These are phyloP conservation scores for Cardamine chenopodiifolia DNA, from an alignment of 345 rosid species.

Conservation along the genomic window DNA sequence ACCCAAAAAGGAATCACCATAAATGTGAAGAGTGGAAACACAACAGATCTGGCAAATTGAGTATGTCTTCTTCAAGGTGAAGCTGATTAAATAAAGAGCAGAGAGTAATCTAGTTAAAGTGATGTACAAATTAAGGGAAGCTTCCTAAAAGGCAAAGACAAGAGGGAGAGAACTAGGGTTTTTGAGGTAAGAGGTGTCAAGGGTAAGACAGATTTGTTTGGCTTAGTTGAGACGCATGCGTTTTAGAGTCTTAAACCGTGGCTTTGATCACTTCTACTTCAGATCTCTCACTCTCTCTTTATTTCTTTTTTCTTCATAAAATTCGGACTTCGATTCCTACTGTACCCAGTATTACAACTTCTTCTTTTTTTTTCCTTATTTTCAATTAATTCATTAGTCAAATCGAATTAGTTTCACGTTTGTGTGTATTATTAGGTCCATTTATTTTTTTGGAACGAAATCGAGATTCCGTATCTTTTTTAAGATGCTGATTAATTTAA, in stretches of 20 bases:
- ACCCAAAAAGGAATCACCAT: slow-evolving; percentile 17
- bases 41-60: slow-evolving; percentile 46
- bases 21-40: slow-evolving; percentile 25
- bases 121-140: slow-evolving; percentile 39
- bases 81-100: slow-evolving; percentile 22
- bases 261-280: slow-evolving; percentile 23
- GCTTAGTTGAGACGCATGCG: slow-evolving; percentile 55
- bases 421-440: not conserved
- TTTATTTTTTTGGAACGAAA: slow-evolving; percentile 3
- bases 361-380: not conserved
- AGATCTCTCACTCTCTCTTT: slow-evolving; percentile 5
- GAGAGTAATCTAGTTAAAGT: slow-evolving; percentile 28
- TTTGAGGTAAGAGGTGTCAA: slow-evolving; percentile 39
- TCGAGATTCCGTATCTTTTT: slow-evolving; percentile 40
- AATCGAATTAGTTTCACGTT: not conserved
- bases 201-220: slow-evolving; percentile 19
- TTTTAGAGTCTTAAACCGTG: slow-evolving; percentile 45
- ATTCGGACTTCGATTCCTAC: not conserved
- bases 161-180: slow-evolving; percentile 55
- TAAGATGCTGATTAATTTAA: slow-evolving; percentile 23
- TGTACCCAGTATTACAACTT: not conserved
- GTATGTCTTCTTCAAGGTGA: slow-evolving; percentile 35
- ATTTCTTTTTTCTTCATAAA: not conserved
- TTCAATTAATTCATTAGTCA: not conserved
- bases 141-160: slow-evolving; percentile 32